Percentiles rank a stretch among this genome's conserved stretches.
phyloP scores from a whole-genome alignment of 192 early-diverging fungal species.

The Podochytrium sp. region DNA sequence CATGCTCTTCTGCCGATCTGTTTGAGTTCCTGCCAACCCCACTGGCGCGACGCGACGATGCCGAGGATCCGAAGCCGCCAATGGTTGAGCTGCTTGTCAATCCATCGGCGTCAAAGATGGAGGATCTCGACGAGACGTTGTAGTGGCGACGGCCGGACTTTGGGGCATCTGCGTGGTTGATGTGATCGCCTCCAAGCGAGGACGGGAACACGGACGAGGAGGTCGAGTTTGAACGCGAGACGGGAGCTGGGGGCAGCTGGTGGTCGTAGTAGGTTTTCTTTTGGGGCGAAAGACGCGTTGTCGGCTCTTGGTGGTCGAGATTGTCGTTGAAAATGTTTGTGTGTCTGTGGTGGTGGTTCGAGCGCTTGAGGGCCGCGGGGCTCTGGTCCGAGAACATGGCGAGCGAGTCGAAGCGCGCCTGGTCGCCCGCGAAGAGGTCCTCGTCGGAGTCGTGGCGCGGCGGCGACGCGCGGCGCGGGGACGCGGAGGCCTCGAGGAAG shows the following conservation, averaged over 20 bases:
- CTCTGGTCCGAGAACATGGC: slow-evolving; percentile 13
- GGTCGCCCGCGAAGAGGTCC: background rate
- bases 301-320: background rate
- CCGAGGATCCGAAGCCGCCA: background rate
- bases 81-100: background rate
- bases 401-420: background rate
- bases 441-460: background rate
- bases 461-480: background rate
- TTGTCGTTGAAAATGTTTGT: slow-evolving; percentile 22
- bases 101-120: slow-evolving; percentile 1
- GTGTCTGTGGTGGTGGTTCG: slow-evolving; percentile 23
- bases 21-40: background rate
- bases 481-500: background rate
- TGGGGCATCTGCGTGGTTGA: background rate
- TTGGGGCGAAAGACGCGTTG: background rate
- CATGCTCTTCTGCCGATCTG: background rate
- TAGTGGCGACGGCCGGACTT: slow-evolving; percentile 13
- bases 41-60: background rate
- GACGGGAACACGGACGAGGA: background rate
- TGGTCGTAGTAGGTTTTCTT: background rate
- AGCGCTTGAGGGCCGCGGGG: slow-evolving; percentile 4
- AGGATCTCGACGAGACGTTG: background rate
- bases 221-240: background rate
- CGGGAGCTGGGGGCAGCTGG: background rate
- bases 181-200: background rate